Percentiles rank a stretch among this genome's conserved stretches.
Conservation (phyloP, 768 basidiomycete species). For the Naganishia randhawae region DNA sequence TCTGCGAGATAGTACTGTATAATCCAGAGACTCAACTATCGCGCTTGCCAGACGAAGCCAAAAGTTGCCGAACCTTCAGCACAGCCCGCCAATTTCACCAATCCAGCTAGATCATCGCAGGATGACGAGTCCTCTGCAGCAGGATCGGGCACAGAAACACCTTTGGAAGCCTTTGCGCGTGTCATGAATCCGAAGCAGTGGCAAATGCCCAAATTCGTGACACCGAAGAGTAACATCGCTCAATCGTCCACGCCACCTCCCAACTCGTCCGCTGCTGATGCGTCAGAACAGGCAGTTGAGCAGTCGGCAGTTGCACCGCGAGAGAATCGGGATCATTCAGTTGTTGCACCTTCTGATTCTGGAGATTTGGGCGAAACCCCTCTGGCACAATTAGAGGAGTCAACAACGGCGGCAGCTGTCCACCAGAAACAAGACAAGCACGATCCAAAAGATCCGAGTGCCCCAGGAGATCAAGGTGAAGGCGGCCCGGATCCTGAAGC, state of each 20-base stretch:
- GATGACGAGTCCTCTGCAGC: conserved; percentile 26
- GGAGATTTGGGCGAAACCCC: conserved; percentile 23
- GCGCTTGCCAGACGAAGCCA: neutral
- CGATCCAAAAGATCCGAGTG: neutral
- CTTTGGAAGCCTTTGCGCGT: conserved; percentile 18
- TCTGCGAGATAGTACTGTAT: too few species aligned
- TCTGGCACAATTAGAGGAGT: conserved; percentile 9
- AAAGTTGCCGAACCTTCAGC: conserved; percentile 4
- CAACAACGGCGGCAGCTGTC: neutral
- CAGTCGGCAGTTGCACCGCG: neutral
- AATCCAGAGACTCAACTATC: conserved; percentile 18
- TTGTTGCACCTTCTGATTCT: neutral
- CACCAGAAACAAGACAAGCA: conserved; percentile 20
- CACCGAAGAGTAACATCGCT: neutral
- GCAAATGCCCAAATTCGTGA: conserved; percentile 16
- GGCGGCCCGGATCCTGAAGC: conserved; percentile 14
- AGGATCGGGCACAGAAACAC: conserved; percentile 9
- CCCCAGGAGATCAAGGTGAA: neutral
- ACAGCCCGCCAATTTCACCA: neutral
- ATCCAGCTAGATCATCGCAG: neutral
- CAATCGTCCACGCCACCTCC: neutral
- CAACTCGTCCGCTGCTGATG: neutral
- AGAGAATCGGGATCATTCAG: neutral
- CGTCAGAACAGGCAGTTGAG: neutral
- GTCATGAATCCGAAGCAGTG: conserved; percentile 27